Evolutionary conservation across 495 filamentous ascomycete genomes (phyloP), one percentile per base, ranked within the genome.

Genomic region (Neurospora sp.): DNA sequence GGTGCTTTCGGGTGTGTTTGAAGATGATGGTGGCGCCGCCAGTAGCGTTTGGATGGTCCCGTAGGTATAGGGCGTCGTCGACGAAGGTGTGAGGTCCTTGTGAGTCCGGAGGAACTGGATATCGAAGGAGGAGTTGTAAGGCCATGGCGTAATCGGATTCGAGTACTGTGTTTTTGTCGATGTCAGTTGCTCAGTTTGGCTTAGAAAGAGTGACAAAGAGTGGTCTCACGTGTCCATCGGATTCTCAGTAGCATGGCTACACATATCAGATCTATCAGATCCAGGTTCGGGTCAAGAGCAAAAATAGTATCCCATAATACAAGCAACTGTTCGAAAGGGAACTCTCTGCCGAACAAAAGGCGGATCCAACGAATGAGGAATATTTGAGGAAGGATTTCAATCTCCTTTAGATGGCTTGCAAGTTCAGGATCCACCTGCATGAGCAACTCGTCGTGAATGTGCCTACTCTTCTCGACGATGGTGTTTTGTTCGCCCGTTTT

Each of bases 321-420:
- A 6, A 99, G 86, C 68, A 94, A 84, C 76, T 96, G 89, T 42
- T 96, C 89, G 71, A 97, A 96, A 1, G 91, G 88, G 73, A 98
- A 98, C 82, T 98, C 96, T 70, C 96, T 88, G 53, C 95, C 93
- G 78, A 98, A 99, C 0, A 99, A 81, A 2, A 99, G 89, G 31
- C 96, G 89, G 71, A 98, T 92, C 96, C 96, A 99, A 68, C 96
- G 93, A 75, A 98, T 97, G 40, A 99, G 82, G 79, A 98, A 99
- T 65, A 99, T 92, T 74, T 99, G 96, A 4, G 96, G 96, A n/a
- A 98, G 81, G 73, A 99, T 90, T 69, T 98, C 94, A 44, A 97
- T 90, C 68, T 89, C 88, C 71, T 89, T 90, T 37, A 99, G 83
- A 78, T 97, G 95, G 46, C 87, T 86, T 6, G 94, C 92, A 41